Evolutionary conservation across 2,329 filamentous ascomycete genomes (phyloP).

Genomic region (Bipolaris sorokiniana): DNA sequence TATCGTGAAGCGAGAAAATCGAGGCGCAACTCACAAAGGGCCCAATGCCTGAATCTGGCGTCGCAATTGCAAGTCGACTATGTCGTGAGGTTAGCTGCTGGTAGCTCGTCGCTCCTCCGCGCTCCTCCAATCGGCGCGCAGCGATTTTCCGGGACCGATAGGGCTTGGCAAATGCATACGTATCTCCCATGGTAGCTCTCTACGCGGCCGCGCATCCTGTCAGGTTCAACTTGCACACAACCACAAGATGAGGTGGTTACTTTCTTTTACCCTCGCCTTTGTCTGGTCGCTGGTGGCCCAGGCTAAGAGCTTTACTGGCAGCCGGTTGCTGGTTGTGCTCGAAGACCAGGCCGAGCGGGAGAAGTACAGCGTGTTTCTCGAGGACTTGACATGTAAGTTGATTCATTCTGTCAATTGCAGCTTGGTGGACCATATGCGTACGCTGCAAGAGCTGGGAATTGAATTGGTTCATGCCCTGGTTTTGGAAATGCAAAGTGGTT

Average conservation of each 20-base stretch:
- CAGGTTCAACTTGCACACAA: constrained; percentile 29
- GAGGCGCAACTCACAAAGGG: constrained; percentile 8
- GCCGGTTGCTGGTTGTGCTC: constrained; percentile 81
- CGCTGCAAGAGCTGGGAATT: background rate
- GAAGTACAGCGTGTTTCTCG: constrained; percentile 81
- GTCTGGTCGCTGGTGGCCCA: constrained; percentile 70
- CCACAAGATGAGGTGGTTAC: constrained; percentile 75
- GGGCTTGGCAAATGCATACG: constrained; percentile 49
- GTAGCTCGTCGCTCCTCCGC: constrained; percentile 6
- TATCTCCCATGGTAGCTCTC: constrained; percentile 36
- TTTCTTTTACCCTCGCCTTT: constrained; percentile 70
- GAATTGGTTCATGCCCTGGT: background rate
- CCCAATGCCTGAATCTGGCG: constrained; percentile 30
- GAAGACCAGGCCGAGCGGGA: constrained; percentile 83
- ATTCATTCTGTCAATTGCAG: constrained; percentile 2
- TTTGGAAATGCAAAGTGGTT: constrained; percentile 6
- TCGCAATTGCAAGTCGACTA: constrained; percentile 14
- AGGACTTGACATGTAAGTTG: constrained; percentile 70
- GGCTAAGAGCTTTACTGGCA: constrained; percentile 79
- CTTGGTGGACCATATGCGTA: background rate
- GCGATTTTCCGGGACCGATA: constrained; percentile 33
- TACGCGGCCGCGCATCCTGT: constrained; percentile 12
- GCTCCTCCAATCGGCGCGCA: constrained; percentile 26
- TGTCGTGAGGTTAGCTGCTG: constrained; percentile 16
- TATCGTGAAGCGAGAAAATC: background rate